These are phyloP conservation scores for Fusarium keratoplasticum DNA, from an alignment of 2,329 filamentous ascomycete species.

Conservation along the genomic window DNA sequence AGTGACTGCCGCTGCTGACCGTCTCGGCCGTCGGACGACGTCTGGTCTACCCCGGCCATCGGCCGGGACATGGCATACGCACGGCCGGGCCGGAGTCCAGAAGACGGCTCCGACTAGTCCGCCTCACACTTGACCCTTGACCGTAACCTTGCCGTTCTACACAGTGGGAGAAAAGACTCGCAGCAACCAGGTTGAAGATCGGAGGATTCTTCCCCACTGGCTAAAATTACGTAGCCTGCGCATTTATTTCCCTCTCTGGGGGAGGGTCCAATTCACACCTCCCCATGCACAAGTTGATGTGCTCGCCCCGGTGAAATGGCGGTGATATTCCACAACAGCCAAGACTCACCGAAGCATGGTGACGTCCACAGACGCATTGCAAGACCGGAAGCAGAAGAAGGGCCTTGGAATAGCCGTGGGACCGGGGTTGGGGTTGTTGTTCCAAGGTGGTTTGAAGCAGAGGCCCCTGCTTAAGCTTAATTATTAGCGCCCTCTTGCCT, in stretches of 20 bases:
- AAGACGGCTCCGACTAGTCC: constrained; percentile 30
- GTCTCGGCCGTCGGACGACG: constrained; percentile 23
- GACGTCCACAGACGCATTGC: not conserved
- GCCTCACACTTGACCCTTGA: constrained; percentile 6
- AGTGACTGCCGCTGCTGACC: constrained; percentile 11
- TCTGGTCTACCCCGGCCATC: constrained; percentile 9
- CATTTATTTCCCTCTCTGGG: constrained; percentile 1
- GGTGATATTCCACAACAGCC: constrained; percentile 2
- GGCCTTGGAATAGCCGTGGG: constrained; percentile 5
- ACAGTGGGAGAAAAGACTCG: constrained; percentile 24
- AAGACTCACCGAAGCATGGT: not conserved
- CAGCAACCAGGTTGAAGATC: constrained; percentile 22
- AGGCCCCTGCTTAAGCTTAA: constrained; percentile 38
- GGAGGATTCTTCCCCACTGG: constrained; percentile 10
- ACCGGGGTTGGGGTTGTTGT: constrained; percentile 5
- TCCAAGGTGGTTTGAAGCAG: constrained; percentile 5
- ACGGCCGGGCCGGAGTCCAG: constrained; percentile 34
- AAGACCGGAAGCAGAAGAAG: not conserved
- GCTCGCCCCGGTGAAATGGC: not conserved
- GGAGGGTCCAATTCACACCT: constrained; percentile 6
- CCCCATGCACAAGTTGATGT: not conserved
- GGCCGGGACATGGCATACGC: not conserved
- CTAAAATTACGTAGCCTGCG: constrained; percentile 31
- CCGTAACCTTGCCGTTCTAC: constrained; percentile 8
- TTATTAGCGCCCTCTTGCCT: constrained; percentile 28